Conservation (phyloP, 352 stramenopile species). For the Phytophthora megakarya region DNA sequence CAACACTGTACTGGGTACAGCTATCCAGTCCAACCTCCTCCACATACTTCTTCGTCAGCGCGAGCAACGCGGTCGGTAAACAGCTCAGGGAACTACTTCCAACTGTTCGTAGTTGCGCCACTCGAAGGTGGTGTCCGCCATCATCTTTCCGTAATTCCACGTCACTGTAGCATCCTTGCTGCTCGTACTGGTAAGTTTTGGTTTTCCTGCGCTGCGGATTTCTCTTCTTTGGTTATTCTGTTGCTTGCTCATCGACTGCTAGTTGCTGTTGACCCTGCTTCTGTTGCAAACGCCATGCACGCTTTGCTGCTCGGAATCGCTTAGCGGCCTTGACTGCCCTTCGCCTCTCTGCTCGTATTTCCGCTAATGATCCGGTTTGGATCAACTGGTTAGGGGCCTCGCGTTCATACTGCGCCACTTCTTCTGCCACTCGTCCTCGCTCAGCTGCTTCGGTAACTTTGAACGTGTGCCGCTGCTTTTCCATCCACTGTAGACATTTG, state of each 20-base stretch:
- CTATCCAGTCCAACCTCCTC: constrained; percentile 9
- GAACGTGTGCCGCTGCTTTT: no score
- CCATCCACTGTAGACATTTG: no score
- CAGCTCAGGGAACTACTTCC: neutral
- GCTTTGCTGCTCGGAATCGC: no score
- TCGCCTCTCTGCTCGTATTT: no score
- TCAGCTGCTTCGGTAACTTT: no score
- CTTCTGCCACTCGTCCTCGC: no score
- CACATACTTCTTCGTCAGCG: neutral
- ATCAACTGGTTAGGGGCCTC: no score
- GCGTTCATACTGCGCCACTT: no score
- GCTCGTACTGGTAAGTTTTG: constrained; percentile 16
- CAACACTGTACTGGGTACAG: neutral
- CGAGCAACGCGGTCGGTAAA: constrained; percentile 5
- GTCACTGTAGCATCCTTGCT: constrained; percentile 3
- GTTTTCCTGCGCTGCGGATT: no score
- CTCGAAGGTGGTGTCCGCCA: neutral
- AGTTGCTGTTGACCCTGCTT: neutral
- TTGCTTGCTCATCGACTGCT: neutral
- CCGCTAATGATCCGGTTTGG: no score
- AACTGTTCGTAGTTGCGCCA: neutral
- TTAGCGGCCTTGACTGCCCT: no score
- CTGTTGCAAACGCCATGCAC: neutral
- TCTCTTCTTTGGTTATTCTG: no score
- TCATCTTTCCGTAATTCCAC: neutral